Evolutionary conservation across 495 filamentous ascomycete genomes (phyloP), one percentile per base, ranked within the genome.

Genomic region (Xylaria venustula): DNA sequence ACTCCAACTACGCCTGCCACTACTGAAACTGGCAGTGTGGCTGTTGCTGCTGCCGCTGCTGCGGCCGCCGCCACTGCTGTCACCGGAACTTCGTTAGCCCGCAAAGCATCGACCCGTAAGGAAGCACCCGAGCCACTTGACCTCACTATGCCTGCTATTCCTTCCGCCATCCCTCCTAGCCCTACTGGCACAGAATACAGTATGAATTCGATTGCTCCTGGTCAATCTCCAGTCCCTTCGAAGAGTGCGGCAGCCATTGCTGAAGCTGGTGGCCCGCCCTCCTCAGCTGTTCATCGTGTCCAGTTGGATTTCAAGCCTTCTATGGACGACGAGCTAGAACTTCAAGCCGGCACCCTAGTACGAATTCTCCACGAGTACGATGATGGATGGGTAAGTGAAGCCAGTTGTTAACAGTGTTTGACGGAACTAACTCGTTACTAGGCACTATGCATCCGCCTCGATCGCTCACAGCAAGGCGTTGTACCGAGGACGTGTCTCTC

Each of bases 291-390:
- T 59, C 88, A 99, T 72, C 90, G 94, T 59, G 91, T 97, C 30
- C 94, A 98, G 70, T 83, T 98, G 64, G 94, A 97, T 71, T 99
- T 98, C 75, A 90, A 85, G 67, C 95, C 94, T 2, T 92, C 90
- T 3, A 87, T 96, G 83, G 88, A 89, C 2, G 94, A 99, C 67
- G 94, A 99, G 72, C 75, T 99, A 65, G 88, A 81, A 44, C 84
- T 99, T 11, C 81, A 76, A 42, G 81, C 87, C 46, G 94, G 94
- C 63, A 85, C 91, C 55, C 81, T 99, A 3, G 89, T 98, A 28
- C 83, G 93, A 54, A 79, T 99, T 62, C 73, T 98, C 36, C 92
- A 98, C 64, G 93, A 97, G 73, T 99, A 98, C 72, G 95, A 99
- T 71, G 94, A 99, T 79, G 94, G 94, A 71, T 99, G 94, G 94